phyloP scores from a whole-genome alignment of 208 protist genomes.

The Sergeia podlipaevii region DNA sequence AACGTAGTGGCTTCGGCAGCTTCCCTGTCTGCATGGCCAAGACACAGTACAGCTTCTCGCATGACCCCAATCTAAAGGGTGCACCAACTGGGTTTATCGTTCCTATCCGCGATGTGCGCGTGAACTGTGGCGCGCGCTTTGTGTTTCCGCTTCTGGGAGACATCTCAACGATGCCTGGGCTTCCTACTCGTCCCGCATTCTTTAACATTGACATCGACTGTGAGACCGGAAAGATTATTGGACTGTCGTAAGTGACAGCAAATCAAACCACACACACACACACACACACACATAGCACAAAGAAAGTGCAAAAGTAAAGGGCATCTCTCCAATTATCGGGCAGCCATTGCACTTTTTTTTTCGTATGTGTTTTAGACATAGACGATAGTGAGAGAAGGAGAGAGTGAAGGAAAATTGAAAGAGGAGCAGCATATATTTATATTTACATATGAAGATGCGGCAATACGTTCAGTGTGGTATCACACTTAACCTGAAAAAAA shows the following conservation, averaged over 20 bases:
- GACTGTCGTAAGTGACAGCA: conserved; percentile 91
- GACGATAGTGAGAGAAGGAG: background rate
- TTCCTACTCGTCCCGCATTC: conserved; percentile 95
- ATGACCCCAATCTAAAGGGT: conserved; percentile 89
- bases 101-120: conserved; percentile 93
- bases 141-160: conserved; percentile 94
- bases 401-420: too few species aligned
- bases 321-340: too few species aligned
- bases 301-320: conserved; percentile 1
- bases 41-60: conserved; percentile 96
- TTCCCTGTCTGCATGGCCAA: conserved; percentile 98
- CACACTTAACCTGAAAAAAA: too few species aligned
- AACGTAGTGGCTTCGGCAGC: conserved; percentile 68
- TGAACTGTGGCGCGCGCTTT: conserved; percentile 94
- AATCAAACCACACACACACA: too few species aligned
- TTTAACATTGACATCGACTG: conserved; percentile 96
- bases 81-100: conserved; percentile 89
- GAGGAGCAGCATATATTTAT: background rate
- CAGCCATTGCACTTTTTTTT: too few species aligned
- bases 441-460: too few species aligned
- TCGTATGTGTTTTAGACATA: too few species aligned
- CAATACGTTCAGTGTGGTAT: too few species aligned
- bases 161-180: conserved; percentile 93
- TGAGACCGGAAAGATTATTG: conserved; percentile 86
- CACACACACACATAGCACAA: background rate